Evolutionary conservation across 768 basidiomycete species (phyloP), one percentile per base, ranked within the genome.

Genomic region (Boletus subparvulus): DNA sequence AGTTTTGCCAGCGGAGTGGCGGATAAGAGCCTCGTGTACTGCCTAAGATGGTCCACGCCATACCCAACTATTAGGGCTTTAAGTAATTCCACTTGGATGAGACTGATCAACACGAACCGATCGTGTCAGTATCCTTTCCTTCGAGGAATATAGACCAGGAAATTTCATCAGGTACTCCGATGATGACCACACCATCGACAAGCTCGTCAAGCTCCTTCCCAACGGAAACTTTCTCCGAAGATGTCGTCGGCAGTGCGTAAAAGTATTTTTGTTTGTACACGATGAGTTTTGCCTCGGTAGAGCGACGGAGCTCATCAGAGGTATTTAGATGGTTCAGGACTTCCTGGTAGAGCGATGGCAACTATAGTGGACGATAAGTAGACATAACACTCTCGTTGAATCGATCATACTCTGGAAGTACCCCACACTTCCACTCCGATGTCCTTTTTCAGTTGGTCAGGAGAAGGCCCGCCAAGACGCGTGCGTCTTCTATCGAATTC

Each of bases 71-170:
- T 42, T 56, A 47, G 13, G 35, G 35, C 58, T 53, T 24, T 55
- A 14, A 61, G 48, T 21, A 41, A 41, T 11, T 26, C 36, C 7
- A 26, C n/a, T 24, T 33, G 32, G 11, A 47, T 5, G 52, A 50
- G 37, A 37, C 13, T 45, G 19, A 59, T 56, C n/a, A 59, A 48
- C 17, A 70, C 83, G 65, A 65, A 92, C 93, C 81, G 9, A 91
- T 76, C 6, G 78, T 77, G 28, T 83, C 84, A 39, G 75, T 79
- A 67, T 98, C 87, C 52, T 76, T 82, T 58, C 83, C 80, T 65
- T 98, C 92, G 43, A 98, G 76, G 58, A 80, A 84, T 4, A 89
- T 69, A 28, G 74, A 78, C 96, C 97, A 99, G 1, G 90, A 93
- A 26, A 87, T 68, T 65, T 92, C 87, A 63, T 97, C 88, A 0